Base-by-base conservation (phyloP, 2,329 filamentous ascomycete species). In the Aspergillus sp. region DNA sequence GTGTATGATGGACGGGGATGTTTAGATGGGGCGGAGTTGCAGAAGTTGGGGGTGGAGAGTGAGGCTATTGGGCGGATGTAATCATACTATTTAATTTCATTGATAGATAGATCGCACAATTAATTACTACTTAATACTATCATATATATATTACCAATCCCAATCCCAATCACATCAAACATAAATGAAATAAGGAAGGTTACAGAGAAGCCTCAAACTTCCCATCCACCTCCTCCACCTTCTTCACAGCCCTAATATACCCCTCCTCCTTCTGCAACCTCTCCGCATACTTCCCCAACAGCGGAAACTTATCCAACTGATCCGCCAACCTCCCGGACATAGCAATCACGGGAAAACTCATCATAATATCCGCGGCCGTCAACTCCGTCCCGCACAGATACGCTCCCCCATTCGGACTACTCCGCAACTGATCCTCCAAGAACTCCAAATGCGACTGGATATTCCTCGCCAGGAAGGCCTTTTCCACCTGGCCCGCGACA, bases 1-100 rank as follows among this genome's bases (percentile, higher is more conserved):
- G 76, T 83, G 5, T 84, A 84, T 68, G 82, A 84, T 68, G 81
- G 81, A 19, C 69, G 76, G 23, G 72, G 73, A 23, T 64, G 77
- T 36, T 56, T 79, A 21, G 74, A 79, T 61, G 65, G 66, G 8
- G 43, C 52, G 2, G 70, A 76, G 60, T 64, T 79, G 63, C 71
- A 76, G 57, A 69, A 67, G 50, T 58, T 78, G 38, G 77, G 77
- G 6, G 69, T 78, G 23, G 63, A 70, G 10, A 69, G 78, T 17
- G 75, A 77, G 52, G 63, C 64, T 15, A 71, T 78, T 57, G 75
- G 75, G 15, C 45, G 68, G 62, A 62, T 61, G 28, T 30, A 23
- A 50, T 49, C 30, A 32, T 32, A 32, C 30, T 10, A 10, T 12
- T 32, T 5, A 4, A 4, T 32, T 10, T 12, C 4, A 12, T 12